Conservation (phyloP, 2,329 filamentous ascomycete genomes). For the Waltergamsia citrina region DNA sequence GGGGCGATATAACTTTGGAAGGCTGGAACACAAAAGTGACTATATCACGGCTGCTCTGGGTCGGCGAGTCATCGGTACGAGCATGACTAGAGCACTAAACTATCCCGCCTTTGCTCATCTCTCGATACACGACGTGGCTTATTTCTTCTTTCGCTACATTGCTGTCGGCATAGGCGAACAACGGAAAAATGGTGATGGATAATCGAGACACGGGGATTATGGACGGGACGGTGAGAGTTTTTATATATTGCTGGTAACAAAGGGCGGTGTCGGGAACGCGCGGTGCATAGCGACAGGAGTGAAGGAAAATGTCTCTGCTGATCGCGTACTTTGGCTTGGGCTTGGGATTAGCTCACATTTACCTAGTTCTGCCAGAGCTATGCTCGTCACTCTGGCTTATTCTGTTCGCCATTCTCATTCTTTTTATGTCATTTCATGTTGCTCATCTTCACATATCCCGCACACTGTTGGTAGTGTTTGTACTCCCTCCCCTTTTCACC, state of each 20-base stretch:
- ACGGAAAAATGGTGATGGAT: background rate
- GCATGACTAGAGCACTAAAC: too few relatives aligned
- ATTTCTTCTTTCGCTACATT: slow-evolving; percentile 4
- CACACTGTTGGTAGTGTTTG: background rate
- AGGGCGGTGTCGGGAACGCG: slow-evolving; percentile 5
- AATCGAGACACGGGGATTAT: background rate
- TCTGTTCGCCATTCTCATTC: background rate
- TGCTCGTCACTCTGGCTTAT: background rate
- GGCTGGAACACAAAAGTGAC: slow-evolving; percentile 31
- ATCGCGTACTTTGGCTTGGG: slow-evolving; percentile 3
- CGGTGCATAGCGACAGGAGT: slow-evolving; percentile 6
- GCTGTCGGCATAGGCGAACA: slow-evolving; percentile 1
- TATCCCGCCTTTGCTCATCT: too few relatives aligned
- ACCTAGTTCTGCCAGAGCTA: too few relatives aligned
- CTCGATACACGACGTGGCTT: too few relatives aligned
- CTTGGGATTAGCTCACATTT: too few relatives aligned
- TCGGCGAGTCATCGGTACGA: slow-evolving; percentile 9
- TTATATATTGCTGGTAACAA: slow-evolving; percentile 6
- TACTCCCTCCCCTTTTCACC: too few relatives aligned
- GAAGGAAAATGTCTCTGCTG: slow-evolving; percentile 1
- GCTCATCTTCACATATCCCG: background rate
- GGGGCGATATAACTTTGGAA: slow-evolving; percentile 7
- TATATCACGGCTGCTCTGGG: slow-evolving; percentile 25
- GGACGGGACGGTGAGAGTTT: background rate
- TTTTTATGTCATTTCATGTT: background rate